Base-by-base conservation (phyloP, 1,139 yeast species). In the Yamadazyma dendronema region DNA sequence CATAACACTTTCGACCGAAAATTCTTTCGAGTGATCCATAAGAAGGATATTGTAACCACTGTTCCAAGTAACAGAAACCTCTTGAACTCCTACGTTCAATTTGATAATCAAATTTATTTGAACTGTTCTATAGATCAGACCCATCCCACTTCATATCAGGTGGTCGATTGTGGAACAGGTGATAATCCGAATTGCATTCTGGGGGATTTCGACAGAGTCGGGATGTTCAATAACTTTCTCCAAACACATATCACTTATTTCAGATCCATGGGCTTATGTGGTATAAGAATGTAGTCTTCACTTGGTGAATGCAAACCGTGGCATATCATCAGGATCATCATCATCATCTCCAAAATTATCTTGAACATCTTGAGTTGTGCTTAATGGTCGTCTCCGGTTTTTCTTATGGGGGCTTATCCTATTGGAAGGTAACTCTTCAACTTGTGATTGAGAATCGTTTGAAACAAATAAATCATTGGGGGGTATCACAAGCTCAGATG, bases 171-270 rank as follows among this genome's bases (percentile, higher is more conserved):
- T 34, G 47, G 29, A 3, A 38, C 50, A 8, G 66, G 64, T 3
- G 61, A 61, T 28, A 69, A 72, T 30, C 48, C 53, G 6, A 31
- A 49, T 4, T 75, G 81, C 44, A 57, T 68, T n/a, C 58, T 53
- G 3, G 57, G 56, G 0, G 68, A 66, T 33, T 69, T 68, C 37
- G 49, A 48, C n/a, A 46, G 45, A 35, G 27, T 39, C 7, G 53
- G 43, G 13, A 34, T 38, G 16, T 40, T 46, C n/a, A 46, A 53
- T 17, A 56, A 66, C 33, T 62, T 61, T 42, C 61, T 64, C 40
- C 65, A 60, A 30, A 62, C 61, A 29, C 81, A 75, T 50, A 62
- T 68, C 36, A 67, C 73, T 9, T 75, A 75, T 48, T 74, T 75
- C 48, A 59, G 78, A 39, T 56, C 54, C 23, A 53, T 75, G 60